Conservation (phyloP, 306 rosid species). For the Fagus sylvatica region DNA sequence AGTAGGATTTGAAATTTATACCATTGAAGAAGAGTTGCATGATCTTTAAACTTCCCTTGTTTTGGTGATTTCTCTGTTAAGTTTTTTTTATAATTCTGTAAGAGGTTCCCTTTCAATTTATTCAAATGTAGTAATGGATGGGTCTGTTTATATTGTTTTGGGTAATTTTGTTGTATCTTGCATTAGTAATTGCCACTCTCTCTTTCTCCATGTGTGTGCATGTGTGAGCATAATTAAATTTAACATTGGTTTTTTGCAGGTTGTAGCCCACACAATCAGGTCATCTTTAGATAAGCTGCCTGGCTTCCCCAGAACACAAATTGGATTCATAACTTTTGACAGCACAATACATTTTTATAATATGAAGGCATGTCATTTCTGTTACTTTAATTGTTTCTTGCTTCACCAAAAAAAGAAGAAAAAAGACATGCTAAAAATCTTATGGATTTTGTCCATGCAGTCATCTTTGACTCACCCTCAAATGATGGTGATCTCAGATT, state of each 20-base stretch:
- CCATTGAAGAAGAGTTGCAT: too few relatives aligned
- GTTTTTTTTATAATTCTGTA: too few relatives aligned
- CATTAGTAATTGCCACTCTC: too few relatives aligned
- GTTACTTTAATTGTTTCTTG: conserved; percentile 9
- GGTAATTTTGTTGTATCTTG: too few relatives aligned
- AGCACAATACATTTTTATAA: conserved; percentile 97
- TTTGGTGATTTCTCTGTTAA: too few relatives aligned
- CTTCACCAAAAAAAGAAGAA: not conserved
- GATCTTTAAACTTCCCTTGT: too few relatives aligned
- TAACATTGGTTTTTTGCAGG: conserved; percentile 46
- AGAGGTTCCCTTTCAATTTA: too few relatives aligned
- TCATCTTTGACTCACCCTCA: conserved; percentile 95
- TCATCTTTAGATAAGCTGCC: conserved; percentile 92
- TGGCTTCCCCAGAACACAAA: conserved; percentile 95
- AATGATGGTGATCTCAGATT: conserved; percentile 98
- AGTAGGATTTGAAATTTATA: too few relatives aligned
- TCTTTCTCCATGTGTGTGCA: conserved; percentile 13
- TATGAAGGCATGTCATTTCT: conserved; percentile 66
- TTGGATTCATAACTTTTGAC: conserved; percentile 97
- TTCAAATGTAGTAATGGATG: too few relatives aligned
- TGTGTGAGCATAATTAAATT: conserved; percentile 14
- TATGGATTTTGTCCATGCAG: conserved; percentile 49
- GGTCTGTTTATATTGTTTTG: too few relatives aligned
- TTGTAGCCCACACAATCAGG: conserved; percentile 85
- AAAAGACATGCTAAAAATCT: conserved; percentile 22